A percentile compares a stretch with the other conserved stretches of the same genome.
Conservation (phyloP, 139 green algal genomes). For the Pleodorina starrii region DNA sequence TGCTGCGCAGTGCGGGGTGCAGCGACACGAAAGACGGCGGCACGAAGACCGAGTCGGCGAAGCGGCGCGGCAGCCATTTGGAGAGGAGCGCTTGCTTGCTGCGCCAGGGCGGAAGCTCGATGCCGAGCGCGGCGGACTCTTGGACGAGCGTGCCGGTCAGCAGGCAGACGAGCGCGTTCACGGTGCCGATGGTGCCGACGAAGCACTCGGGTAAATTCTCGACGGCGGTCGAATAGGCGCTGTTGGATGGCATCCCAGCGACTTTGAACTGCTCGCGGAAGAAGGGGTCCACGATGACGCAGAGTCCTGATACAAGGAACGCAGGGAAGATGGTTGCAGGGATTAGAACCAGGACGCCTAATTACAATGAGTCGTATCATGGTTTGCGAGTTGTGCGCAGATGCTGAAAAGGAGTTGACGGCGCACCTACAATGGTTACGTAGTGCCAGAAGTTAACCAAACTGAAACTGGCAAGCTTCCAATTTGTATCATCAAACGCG, state of each 20-base stretch:
- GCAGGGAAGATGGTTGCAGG: no score
- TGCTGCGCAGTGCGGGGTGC: slow-evolving; percentile 24
- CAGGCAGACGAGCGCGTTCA: slow-evolving; percentile 24
- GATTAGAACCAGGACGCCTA: no score
- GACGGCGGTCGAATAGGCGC: background rate
- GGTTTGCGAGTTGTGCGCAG: no score
- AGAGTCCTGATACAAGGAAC: no score
- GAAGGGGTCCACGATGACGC: slow-evolving; percentile 13
- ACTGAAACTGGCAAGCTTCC: no score
- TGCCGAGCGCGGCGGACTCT: background rate
- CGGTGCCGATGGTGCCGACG: slow-evolving; percentile 35
- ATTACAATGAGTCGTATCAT: no score
- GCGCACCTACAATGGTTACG: no score
- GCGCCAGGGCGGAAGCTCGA: slow-evolving; percentile 41
- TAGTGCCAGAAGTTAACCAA: no score
- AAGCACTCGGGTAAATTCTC: background rate
- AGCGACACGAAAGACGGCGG: background rate
- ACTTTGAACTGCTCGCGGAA: slow-evolving; percentile 39
- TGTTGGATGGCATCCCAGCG: background rate
- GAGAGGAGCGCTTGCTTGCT: background rate
- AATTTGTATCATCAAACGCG: no score
- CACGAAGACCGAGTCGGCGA: background rate
- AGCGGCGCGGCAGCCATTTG: slow-evolving; percentile 44
- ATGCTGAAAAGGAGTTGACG: no score
- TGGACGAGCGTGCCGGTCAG: background rate